Evolutionary conservation across 306 rosid species (phyloP), one percentile per base, ranked within the genome.

Genomic region (Rubus idaeus): DNA sequence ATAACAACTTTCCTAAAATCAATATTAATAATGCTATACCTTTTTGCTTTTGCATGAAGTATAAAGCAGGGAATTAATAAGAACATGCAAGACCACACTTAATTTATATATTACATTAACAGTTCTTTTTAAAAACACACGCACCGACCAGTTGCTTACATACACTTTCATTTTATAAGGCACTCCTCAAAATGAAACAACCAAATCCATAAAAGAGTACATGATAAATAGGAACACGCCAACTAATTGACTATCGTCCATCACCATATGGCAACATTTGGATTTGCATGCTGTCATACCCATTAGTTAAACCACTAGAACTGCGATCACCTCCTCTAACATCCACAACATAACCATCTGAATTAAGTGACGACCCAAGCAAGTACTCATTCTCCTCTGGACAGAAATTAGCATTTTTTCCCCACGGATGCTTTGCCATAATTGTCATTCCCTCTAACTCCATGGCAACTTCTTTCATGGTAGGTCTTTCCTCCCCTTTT

Each of bases 401-500:
- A 13, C 11, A 4, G 5, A 47, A 23, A 46, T 47, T 5, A 21
- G 18, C 58, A 3, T 42, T 45, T 45, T 8, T 17, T 41, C 20
- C 21, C 8, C 42, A 6, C 6, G 55, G 42, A 14, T 69, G 58
- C 20, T 13, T 69, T 46, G 16, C 16, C 3, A 0, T 21, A n/a
- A 3, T 8, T 21, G 57, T 44, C 58, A 77, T 23, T 68, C 81
- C 81, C 39, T 77, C 81, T 11, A 69, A 50, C 50, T 68, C 81
- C 12, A n/a, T 77, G 0, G 80, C 58, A 0, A 77, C 75, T 44
- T 77, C 80, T 4, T 5, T 60, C 65, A 60, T 60, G 40, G 41
- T 26, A 23, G 41, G 65, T 41, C 65, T 23, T 26, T 57, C 51
- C 72, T 64, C 62, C 41, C 80, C 80, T 68, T 68, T 77, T 16